Evolutionary conservation across 495 filamentous ascomycete species (phyloP), one percentile per base, ranked within the genome.

Genomic region (Penicillium egyptiacum): DNA sequence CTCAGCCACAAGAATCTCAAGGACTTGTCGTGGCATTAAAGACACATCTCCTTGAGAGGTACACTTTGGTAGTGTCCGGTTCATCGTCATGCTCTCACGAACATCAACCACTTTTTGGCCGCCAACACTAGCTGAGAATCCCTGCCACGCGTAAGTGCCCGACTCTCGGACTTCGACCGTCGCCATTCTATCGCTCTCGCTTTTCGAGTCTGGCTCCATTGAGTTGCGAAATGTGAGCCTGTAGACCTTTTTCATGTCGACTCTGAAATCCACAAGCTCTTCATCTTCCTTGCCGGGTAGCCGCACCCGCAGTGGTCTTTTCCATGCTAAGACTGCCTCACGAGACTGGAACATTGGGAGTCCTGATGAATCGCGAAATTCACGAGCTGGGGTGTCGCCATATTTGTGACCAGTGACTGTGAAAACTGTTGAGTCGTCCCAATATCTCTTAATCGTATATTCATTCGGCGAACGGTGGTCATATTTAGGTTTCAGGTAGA

Each of bases 321-420:
- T 40, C 44, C 53, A 54, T 4, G 45, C 45, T 5, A 53, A 28
- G 30, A 43, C 39, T 1, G 41, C 17, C 7, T 39, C 26, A 2
- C 50, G 39, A 8, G 26, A 35, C 33, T 64, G 55, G 43, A 67
- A 67, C 50, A 67, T 50, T 5, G 64, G 64, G 0, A 67, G 50
- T 0, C 64, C 64, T 4, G 64, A 62, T 6, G 55, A 22, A 16
- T 67, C 59, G 9, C 64, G 64, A 51, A 64, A 62, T 26, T 67
- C 64, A 5, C 64, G 58, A 2, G 47, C 54, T 5, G 33, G 20
- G 20, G 33, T 50, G 2, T 49, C 22, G 25, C 50, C 45, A n/a
- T 67, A 64, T 42, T 60, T 58, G 14, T 43, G 56, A 1, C 61
- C 64, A 23, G 58, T 67, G 16, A 57, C 59, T 10, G 64, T 62